A percentile compares a stretch with the other conserved stretches of the same genome.
Evolutionary conservation across 225 moss, liverwort and hornwort species (phyloP).

Genomic region (Rhytidiadelphus loreus): DNA sequence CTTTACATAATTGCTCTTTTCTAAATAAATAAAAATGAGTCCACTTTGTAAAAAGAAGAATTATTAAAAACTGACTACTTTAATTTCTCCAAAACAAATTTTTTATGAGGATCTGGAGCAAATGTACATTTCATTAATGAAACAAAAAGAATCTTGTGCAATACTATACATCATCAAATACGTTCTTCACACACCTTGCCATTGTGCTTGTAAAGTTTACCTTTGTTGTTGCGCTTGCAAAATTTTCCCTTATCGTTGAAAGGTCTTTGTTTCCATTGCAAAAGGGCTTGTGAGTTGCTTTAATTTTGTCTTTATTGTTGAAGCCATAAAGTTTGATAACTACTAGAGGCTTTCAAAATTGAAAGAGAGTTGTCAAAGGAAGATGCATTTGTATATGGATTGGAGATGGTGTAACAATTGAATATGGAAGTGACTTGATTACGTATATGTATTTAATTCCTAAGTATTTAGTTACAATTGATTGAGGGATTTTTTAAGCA

Average conservation of each 20-base stretch:
- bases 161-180: not conserved
- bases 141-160: rapidly evolving
- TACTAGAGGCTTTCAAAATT: not conserved
- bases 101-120: not conserved
- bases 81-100: no score
- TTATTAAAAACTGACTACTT: not conserved
- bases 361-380: not conserved
- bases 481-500: no score
- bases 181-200: not conserved
- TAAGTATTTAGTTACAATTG: no score
- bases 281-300: not conserved
- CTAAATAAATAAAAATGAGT: not conserved
- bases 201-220: no score
- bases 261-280: not conserved
- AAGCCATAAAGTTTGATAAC: rapidly evolving
- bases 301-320: not conserved
- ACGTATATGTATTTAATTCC: no score
- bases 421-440: no score
- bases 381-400: not conserved
- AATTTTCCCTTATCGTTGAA: not conserved
- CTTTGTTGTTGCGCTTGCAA: not conserved
- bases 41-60: not conserved
- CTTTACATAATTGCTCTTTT: rapidly evolving
- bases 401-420: no score
- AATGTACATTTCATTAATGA: not conserved